Conservation (phyloP, 805 yeast genomes). For the Wickerhamiella nectarea region DNA sequence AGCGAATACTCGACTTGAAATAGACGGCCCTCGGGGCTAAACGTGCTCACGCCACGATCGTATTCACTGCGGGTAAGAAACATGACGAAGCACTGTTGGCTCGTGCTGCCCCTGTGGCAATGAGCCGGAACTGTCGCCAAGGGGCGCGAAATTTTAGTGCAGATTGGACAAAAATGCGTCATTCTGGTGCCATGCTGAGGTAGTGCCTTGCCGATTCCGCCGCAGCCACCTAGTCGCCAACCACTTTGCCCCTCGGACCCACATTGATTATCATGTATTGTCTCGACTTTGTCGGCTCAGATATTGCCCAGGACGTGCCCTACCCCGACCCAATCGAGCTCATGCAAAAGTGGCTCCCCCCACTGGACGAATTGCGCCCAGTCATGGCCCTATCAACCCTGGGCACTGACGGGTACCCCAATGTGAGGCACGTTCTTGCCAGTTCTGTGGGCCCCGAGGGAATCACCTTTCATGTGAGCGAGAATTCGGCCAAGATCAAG, state of each 20-base stretch:
- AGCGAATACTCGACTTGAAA: conserved; percentile 96
- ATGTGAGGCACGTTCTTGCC: conserved; percentile 5
- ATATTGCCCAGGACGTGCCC: not conserved
- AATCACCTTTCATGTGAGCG: not conserved
- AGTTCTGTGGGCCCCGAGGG: not conserved
- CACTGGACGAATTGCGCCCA: not conserved
- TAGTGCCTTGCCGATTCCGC: too few relatives aligned
- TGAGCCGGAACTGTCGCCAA: too few relatives aligned
- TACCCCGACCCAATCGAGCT: not conserved
- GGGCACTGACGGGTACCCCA: conserved; percentile 6
- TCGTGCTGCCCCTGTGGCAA: not conserved
- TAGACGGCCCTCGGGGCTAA: conserved; percentile 96
- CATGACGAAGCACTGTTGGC: conserved; percentile 34
- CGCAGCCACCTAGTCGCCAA: too few relatives aligned
- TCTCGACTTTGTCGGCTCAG: not conserved
- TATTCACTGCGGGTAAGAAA: conserved; percentile 98
- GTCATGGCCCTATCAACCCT: conserved; percentile 4
- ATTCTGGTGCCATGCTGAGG: too few relatives aligned
- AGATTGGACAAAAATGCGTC: too few relatives aligned
- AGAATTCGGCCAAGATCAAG: not conserved
- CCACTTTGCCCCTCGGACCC: too few relatives aligned
- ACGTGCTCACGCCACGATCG: conserved; percentile 97
- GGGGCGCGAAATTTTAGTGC: too few relatives aligned
- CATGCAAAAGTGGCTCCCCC: not conserved
- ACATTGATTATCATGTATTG: not conserved